Evolutionary conservation across 768 basidiomycete species (phyloP).

Genomic region (Leccinum boreale): DNA sequence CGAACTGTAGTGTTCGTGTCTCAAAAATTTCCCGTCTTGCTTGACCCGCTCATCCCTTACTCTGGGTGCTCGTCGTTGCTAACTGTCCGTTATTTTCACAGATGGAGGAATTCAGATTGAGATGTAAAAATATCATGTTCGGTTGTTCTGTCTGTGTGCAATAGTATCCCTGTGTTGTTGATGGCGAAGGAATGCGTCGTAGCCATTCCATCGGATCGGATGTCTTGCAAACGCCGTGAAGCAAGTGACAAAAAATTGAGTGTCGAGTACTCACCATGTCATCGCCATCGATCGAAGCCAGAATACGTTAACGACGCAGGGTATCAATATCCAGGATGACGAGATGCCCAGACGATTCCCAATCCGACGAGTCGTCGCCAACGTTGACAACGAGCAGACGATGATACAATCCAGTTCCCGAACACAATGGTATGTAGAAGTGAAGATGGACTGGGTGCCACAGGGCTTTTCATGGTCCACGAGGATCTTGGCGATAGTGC

Average conservation of each 20-base stretch:
- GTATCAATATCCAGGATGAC: constrained; percentile 4
- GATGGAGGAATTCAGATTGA: neutral
- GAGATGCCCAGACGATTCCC: neutral
- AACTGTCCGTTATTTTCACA: neutral
- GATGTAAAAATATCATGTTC: neutral
- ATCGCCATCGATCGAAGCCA: neutral
- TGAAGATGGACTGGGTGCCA: neutral
- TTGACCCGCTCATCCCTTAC: neutral
- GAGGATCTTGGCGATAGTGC: constrained; percentile 3
- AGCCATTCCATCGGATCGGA: neutral
- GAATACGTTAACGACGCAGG: constrained; percentile 4
- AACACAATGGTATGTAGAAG: neutral
- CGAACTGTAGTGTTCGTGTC: neutral
- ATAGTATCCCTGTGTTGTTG: neutral
- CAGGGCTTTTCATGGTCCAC: constrained; percentile 2
- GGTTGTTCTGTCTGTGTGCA: neutral
- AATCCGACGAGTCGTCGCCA: constrained; percentile 1
- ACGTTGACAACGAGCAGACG: constrained; percentile 8
- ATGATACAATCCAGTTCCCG: constrained; percentile 5
- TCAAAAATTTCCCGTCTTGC: too few relatives aligned
- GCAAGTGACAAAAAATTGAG: neutral
- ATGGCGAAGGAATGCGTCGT: constrained; percentile 6
- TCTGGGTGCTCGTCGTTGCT: neutral
- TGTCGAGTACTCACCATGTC: neutral
- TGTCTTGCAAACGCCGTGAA: neutral